Evolutionary conservation across 78 protist species (phyloP), one percentile per base, ranked within the genome.

Genomic region (Polysphondylium violaceum): DNA sequence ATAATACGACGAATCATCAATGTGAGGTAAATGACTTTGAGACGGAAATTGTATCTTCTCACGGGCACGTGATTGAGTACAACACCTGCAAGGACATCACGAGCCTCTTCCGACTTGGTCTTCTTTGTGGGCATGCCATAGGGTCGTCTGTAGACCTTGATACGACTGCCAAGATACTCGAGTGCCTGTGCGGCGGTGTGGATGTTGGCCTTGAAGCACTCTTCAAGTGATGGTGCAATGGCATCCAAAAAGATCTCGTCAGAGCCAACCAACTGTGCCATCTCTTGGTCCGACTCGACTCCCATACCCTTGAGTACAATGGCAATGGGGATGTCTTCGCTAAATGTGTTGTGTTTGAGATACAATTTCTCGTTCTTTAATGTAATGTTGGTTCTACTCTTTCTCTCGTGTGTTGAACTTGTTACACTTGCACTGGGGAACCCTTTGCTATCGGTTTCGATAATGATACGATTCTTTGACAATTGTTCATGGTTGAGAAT

Each of bases 401-500:
- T 96, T 64, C 98, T 60, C 91, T 95, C 98, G 76, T 96, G 95
- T n/a, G 99, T 98, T 11, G 98, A 96, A 36, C 65, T 23, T 17
- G 95, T 93, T 60, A 95, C 96, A 0, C 86, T 36, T 11, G 98
- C 96, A 3, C 51, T 7, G 23, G 74, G 69, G 0, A 53, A 35
- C 4, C 97, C 98, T 76, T 96, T 95, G 31, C 33, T 0, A 91
- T 96, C 98, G 1, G 61, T 19, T 41, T 98, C 99, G 17, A 98
- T 75, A 68, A 99, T 97, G 77, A 99, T 96, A 1, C 99, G 92
- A 74, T 97, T 97, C 91, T 97, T 98, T 61, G 98, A 93, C 17
- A 98, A 95, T 79, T 99, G 99, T 88, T 99, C 99, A 88, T 99
- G 99, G 40, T 98, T 98, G 19, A 99, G 85, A 11, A 96, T 87